Conservation (phyloP, 116 monocot genomes). For the Papilionanthe hybrid region DNA sequence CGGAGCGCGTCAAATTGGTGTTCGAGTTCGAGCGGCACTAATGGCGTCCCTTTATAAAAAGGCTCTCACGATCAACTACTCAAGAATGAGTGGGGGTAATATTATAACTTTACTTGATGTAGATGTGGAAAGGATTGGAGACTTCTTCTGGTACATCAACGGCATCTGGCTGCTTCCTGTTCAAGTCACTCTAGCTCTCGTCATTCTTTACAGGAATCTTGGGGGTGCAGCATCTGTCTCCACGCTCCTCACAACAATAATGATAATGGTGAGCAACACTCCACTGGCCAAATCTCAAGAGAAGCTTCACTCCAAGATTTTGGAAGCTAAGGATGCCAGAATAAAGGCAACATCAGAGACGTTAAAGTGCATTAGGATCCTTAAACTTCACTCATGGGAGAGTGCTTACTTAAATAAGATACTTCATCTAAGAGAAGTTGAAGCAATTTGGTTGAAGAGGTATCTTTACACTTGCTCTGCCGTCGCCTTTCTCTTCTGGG, state of each 20-base stretch:
- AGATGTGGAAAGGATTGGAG: slow-evolving; percentile 69
- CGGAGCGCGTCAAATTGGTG: slow-evolving; percentile 66
- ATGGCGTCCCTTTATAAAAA: slow-evolving; percentile 56
- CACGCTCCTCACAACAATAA: slow-evolving; percentile 47
- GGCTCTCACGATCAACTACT: slow-evolving; percentile 48
- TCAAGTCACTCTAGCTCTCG: slow-evolving; percentile 63
- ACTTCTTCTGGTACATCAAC: slow-evolving; percentile 79
- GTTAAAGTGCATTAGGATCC: slow-evolving; percentile 65
- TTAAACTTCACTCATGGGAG: slow-evolving; percentile 91
- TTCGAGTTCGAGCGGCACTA: slow-evolving; percentile 60
- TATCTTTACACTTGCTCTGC: slow-evolving; percentile 68
- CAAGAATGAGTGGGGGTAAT: slow-evolving; percentile 34
- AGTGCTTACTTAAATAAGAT: slow-evolving; percentile 48
- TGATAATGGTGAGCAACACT: slow-evolving; percentile 70
- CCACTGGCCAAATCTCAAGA: slow-evolving; percentile 62
- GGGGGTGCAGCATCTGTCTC: slow-evolving; percentile 51
- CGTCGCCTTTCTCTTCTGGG: slow-evolving; percentile 77
- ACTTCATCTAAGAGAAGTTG: slow-evolving; percentile 39
- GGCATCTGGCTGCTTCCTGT: slow-evolving; percentile 75
- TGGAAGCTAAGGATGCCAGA: slow-evolving; percentile 76
- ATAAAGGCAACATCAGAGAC: slow-evolving; percentile 67
- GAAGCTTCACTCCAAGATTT: slow-evolving; percentile 57
- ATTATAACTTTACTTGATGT: slow-evolving; percentile 63
- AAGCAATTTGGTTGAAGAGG: slow-evolving; percentile 53
- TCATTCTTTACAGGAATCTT: slow-evolving; percentile 58